phyloP scores from a whole-genome alignment of 2,329 filamentous ascomycete species.

The Diatrype stigma region DNA sequence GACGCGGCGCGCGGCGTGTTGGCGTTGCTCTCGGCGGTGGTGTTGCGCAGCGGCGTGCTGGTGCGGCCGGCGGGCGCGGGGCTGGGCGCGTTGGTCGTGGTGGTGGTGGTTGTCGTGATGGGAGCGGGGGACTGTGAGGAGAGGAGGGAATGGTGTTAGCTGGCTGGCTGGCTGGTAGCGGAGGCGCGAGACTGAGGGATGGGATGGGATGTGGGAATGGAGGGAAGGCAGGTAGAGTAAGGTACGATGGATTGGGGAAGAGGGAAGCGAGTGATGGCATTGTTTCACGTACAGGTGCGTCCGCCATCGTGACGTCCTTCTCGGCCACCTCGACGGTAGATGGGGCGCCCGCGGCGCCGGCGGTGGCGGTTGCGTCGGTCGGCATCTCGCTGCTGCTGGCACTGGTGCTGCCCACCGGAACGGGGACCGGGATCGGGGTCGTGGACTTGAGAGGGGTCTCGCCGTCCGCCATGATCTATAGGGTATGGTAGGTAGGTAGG shows the following conservation, averaged over 20 bases:
- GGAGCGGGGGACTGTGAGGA: conserved; percentile 36
- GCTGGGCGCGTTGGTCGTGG: conserved; percentile 20
- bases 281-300: conserved; percentile 37
- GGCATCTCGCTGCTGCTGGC: conserved; percentile 3
- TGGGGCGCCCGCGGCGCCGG: neutral
- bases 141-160: conserved; percentile 2
- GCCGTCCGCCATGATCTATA: neutral
- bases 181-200: conserved; percentile 14
- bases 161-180: neutral
- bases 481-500: too few species aligned
- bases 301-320: conserved; percentile 40
- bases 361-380: conserved; percentile 1
- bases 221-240: neutral
- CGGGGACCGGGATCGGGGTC: conserved; percentile 12
- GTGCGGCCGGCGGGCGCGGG: conserved; percentile 2
- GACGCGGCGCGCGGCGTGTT: conserved; percentile 52
- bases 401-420: conserved; percentile 1
- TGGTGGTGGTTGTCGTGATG: conserved; percentile 7
- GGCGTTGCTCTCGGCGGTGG: conserved; percentile 41
- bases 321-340: conserved; percentile 8
- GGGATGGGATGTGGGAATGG: conserved; percentile 33
- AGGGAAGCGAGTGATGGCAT: too few species aligned
- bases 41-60: conserved; percentile 23
- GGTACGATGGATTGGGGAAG: too few species aligned
- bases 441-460: conserved; percentile 3